phyloP scores from a whole-genome alignment of 345 rosid species.

The Rhodomyrtus tomentosa region DNA sequence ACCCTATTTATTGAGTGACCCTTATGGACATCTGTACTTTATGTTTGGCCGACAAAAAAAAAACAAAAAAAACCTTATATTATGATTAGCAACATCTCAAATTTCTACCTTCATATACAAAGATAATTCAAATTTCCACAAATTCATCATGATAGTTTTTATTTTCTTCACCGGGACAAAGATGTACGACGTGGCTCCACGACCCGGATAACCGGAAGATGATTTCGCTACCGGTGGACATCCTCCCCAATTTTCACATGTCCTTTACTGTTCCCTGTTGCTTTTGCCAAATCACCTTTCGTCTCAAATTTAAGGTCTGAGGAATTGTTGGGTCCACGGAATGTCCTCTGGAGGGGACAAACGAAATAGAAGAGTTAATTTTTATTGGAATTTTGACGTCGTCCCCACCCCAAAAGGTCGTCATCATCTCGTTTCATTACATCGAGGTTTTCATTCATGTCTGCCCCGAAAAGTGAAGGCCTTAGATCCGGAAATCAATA shows the following conservation, averaged over 20 bases:
- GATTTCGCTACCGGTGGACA: neutral
- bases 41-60: neutral
- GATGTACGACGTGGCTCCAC: neutral
- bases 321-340: neutral
- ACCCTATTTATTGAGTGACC: neutral
- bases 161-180: neutral
- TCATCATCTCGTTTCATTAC: neutral
- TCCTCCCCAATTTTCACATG: neutral
- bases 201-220: neutral
- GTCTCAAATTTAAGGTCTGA: neutral
- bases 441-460: neutral
- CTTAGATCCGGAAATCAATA: neutral
- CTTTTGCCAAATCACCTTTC: neutral
- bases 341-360: neutral
- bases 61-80: neutral
- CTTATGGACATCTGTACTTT: neutral
- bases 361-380: neutral
- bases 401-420: neutral
- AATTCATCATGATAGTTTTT: neutral
- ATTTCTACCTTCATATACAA: neutral
- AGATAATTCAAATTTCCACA: neutral
- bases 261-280: neutral
- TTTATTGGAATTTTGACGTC: neutral
- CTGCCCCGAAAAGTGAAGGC: neutral
- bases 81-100: neutral